These are phyloP conservation scores for Pseudopithomyces chartarum DNA, from an alignment of 2,329 filamentous ascomycete genomes.

Conservation along the genomic window DNA sequence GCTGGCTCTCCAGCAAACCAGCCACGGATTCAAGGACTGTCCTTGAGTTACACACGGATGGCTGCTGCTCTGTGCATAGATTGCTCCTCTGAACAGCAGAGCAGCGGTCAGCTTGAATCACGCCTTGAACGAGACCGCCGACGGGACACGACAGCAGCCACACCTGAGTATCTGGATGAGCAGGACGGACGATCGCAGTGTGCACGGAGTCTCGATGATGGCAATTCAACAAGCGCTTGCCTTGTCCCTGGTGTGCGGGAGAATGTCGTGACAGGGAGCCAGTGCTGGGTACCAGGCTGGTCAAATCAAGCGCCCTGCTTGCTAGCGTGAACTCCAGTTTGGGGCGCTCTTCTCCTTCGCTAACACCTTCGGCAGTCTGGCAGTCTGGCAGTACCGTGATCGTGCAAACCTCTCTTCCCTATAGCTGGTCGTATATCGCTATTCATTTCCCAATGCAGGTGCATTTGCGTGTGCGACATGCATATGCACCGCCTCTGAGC, in stretches of 20 bases:
- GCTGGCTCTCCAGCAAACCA: slow-evolving; percentile 1
- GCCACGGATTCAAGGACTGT: not conserved
- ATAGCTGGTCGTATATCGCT: slow-evolving; percentile 4
- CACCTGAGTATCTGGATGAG: not conserved
- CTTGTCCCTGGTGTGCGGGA: not conserved
- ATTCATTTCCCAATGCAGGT: slow-evolving; percentile 4
- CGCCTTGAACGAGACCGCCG: not conserved
- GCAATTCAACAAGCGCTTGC: not conserved
- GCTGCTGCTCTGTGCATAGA: not conserved
- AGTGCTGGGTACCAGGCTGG: not conserved
- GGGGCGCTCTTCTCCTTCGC: slow-evolving; percentile 1
- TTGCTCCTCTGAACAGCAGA: not conserved
- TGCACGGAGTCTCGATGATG: not conserved
- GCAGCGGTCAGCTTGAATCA: slow-evolving; percentile 1
- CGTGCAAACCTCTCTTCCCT: not conserved
- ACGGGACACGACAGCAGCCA: not conserved
- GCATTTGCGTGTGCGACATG: not conserved
- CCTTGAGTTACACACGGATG: slow-evolving; percentile 8
- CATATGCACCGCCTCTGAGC: slow-evolving; percentile 6
- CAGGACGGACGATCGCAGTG: not conserved
- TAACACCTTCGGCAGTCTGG: not conserved
- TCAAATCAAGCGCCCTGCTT: not conserved
- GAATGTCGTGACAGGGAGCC: not conserved
- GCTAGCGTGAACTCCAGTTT: slow-evolving; percentile 12
- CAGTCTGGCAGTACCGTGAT: not conserved